Evolutionary conservation across 768 basidiomycete genomes (phyloP).

Genomic region (Tricholoma matsutake): DNA sequence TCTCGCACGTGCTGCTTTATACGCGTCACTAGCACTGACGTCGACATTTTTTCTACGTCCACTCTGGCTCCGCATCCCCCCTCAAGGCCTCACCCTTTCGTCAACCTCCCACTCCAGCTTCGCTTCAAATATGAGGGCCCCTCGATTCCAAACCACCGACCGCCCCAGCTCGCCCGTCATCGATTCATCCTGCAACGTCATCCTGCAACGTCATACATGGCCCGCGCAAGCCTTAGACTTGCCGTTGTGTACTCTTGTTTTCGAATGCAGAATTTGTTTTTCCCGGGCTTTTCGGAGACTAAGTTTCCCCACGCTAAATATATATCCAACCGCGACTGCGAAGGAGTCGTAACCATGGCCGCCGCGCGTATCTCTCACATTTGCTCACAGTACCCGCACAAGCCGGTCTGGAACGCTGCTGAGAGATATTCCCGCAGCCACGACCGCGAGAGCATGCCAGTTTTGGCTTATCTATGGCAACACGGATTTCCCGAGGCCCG

Average conservation of each 20-base stretch:
- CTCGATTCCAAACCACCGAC: background rate
- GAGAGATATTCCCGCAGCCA: no score
- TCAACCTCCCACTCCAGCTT: background rate
- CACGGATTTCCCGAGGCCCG: no score
- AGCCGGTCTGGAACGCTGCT: no score
- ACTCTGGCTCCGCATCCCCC: background rate
- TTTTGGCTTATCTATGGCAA: no score
- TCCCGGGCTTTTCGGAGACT: background rate
- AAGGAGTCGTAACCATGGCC: no score
- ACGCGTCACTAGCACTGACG: background rate
- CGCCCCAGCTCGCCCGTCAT: background rate
- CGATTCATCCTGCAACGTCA: background rate
- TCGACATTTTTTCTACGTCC: background rate
- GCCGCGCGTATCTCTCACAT: no score
- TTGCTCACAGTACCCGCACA: no score
- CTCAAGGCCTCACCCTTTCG: background rate
- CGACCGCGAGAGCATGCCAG: no score
- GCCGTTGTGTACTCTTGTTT: background rate
- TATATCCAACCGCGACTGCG: no score
- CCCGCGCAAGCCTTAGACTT: no score
- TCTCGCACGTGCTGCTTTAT: background rate
- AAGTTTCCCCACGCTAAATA: background rate
- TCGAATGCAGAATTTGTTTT: background rate
- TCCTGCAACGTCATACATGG: background rate
- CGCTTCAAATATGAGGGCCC: background rate